These are phyloP conservation scores for Apiospora pterosperma DNA, from an alignment of 2,329 filamentous ascomycete species.

Conservation along the genomic window DNA sequence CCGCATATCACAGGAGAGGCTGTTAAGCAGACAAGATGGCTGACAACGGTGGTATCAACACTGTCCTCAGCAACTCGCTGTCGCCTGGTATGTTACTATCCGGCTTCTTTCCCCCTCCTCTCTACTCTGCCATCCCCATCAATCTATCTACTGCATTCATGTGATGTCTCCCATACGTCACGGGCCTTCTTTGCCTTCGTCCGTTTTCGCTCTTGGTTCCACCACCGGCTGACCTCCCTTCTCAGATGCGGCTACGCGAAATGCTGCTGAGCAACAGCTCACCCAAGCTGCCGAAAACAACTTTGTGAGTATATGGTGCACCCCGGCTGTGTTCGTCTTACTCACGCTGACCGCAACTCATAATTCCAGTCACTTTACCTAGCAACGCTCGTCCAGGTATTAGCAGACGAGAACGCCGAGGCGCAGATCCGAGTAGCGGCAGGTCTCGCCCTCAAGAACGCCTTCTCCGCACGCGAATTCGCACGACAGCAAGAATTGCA, in stretches of 20 bases:
- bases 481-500: conserved; percentile 85
- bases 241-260: conserved; percentile 83
- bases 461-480: conserved; percentile 91
- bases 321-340: neutral
- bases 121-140: neutral
- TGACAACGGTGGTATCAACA: conserved; percentile 83
- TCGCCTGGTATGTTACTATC: conserved; percentile 70
- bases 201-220: neutral
- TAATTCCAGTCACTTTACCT: conserved; percentile 77
- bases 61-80: conserved; percentile 95
- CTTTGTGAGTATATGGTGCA: conserved; percentile 64
- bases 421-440: conserved; percentile 88
- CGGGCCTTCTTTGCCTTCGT: conserved; percentile 2
- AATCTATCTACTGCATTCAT: conserved; percentile 1
- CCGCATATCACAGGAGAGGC: conserved; percentile 9
- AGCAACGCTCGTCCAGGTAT: conserved; percentile 84
- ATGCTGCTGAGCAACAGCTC: conserved; percentile 91
- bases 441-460: conserved; percentile 96
- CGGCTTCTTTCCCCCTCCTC: conserved; percentile 8
- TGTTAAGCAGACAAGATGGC: conserved; percentile 43
- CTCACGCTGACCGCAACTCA: neutral
- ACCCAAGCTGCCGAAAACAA: conserved; percentile 88
- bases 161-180: conserved; percentile 12
- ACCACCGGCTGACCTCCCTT: conserved; percentile 28
- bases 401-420: conserved; percentile 84